A percentile compares a stretch with the other conserved stretches of the same genome.
phyloP scores from a whole-genome alignment of 1,139 yeast genomes.

The Suhomyces panamericanus region DNA sequence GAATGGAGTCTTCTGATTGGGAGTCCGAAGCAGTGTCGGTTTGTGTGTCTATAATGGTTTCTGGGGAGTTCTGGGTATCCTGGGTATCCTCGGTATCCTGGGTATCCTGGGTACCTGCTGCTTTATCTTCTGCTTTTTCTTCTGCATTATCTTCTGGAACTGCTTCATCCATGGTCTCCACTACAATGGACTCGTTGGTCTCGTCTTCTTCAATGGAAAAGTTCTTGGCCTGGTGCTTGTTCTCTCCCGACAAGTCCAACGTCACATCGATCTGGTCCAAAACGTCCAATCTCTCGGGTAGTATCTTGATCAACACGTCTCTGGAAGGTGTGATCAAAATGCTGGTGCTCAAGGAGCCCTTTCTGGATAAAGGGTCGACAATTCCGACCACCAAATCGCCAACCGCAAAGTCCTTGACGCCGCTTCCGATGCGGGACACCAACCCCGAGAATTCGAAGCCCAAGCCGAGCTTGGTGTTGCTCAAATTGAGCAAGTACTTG shows the following conservation, averaged over 20 bases:
- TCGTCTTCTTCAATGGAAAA: slow-evolving; percentile 12
- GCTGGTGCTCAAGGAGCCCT: slow-evolving; percentile 41
- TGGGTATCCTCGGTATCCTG: neutral
- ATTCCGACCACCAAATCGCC: slow-evolving; percentile 43
- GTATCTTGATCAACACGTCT: slow-evolving; percentile 35
- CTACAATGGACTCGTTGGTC: neutral
- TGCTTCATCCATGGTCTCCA: neutral
- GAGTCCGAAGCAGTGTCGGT: neutral
- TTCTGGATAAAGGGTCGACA: slow-evolving; percentile 34
- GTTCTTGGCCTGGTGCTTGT: neutral
- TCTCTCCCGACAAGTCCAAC: slow-evolving; percentile 4
- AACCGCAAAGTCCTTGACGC: slow-evolving; percentile 26
- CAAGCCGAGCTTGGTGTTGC: slow-evolving; percentile 41
- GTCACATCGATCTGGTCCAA: slow-evolving; percentile 19
- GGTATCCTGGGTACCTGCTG: too few relatives aligned
- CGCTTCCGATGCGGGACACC: slow-evolving; percentile 34
- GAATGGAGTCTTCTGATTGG: slow-evolving; percentile 2
- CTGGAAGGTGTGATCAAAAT: slow-evolving; percentile 34
- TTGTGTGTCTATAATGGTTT: neutral
- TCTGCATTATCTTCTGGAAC: neutral
- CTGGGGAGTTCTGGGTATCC: neutral
- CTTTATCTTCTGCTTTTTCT: neutral
- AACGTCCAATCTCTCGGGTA: slow-evolving; percentile 24
- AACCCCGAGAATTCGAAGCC: slow-evolving; percentile 47
- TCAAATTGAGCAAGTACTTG: slow-evolving; percentile 37